phyloP scores from a whole-genome alignment of 129 eudicot species.

The Flaveria linearis region DNA sequence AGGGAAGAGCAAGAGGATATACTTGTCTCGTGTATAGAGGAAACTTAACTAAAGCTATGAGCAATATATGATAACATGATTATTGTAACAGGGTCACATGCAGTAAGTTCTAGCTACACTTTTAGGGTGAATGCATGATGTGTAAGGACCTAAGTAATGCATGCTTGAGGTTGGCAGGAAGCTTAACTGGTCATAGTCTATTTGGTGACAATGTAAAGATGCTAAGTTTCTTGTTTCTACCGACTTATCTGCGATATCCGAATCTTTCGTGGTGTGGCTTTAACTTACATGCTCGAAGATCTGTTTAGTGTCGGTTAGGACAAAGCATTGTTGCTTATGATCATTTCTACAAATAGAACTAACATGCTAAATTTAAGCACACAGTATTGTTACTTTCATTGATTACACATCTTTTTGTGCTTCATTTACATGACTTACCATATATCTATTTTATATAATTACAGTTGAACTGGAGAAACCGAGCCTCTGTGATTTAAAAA shows the following conservation, averaged over 20 bases:
- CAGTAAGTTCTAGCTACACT: neutral
- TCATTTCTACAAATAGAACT: slow-evolving; percentile 10
- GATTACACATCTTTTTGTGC: neutral
- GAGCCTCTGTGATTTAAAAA: slow-evolving; percentile 82
- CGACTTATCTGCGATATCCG: slow-evolving; percentile 13
- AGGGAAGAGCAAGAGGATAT: neutral
- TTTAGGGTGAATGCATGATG: slow-evolving; percentile 19
- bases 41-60: neutral
- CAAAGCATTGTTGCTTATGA: slow-evolving; percentile 6
- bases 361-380: slow-evolving; percentile 12
- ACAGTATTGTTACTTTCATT: neutral
- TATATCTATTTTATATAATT: neutral
- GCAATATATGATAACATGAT: slow-evolving; percentile 6
- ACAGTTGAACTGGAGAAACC: slow-evolving; percentile 93
- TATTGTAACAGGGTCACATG: neutral
- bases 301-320: slow-evolving; percentile 2
- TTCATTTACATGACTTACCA: neutral
- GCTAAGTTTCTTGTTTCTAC: slow-evolving; percentile 12
- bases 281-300: neutral
- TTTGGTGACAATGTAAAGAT: slow-evolving; percentile 7
- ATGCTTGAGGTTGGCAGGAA: slow-evolving; percentile 3
- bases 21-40: neutral
- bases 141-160: slow-evolving; percentile 1
- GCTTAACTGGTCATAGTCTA: slow-evolving; percentile 11
- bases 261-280: neutral